phyloP scores from a whole-genome alignment of 2,329 filamentous ascomycete species.

The Exserohilum rostratum region DNA sequence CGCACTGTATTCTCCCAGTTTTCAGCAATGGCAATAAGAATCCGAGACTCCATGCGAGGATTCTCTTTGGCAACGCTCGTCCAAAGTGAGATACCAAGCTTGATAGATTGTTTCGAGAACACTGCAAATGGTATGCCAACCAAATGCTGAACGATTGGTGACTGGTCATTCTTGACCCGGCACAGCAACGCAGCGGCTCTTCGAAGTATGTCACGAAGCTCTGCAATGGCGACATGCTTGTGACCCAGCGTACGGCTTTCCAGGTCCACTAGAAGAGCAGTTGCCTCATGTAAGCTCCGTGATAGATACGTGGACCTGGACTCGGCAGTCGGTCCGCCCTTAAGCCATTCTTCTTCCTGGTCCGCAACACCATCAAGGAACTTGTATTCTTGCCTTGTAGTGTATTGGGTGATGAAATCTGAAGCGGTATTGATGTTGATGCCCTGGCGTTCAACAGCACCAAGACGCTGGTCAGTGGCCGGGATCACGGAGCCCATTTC shows the following conservation, averaged over 20 bases:
- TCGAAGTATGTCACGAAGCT: conserved; percentile 81
- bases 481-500: conserved; percentile 91
- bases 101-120: conserved; percentile 94
- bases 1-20: conserved; percentile 89
- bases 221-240: conserved; percentile 71
- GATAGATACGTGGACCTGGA: conserved; percentile 31
- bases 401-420: conserved; percentile 96
- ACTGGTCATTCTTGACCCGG: conserved; percentile 74
- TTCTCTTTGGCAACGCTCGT: conserved; percentile 97
- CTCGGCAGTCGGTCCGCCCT: conserved; percentile 52
- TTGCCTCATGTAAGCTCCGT: conserved; percentile 58
- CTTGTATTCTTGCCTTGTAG: conserved; percentile 92
- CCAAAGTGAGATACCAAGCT: conserved; percentile 94
- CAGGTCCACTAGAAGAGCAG: conserved; percentile 70
- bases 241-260: conserved; percentile 72
- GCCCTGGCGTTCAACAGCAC: conserved; percentile 75
- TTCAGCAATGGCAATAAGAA: conserved; percentile 84
- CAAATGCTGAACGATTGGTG: conserved; percentile 81
- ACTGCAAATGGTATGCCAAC: conserved; percentile 91
- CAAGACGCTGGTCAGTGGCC: conserved; percentile 81
- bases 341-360: conserved; percentile 66
- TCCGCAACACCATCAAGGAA: conserved; percentile 78
- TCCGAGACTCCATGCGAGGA: conserved; percentile 80
- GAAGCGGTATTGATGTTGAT: conserved; percentile 87
- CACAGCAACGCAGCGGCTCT: conserved; percentile 87